Conservation (phyloP, 176 grass and related monocot species). For the Typha latifolia region DNA sequence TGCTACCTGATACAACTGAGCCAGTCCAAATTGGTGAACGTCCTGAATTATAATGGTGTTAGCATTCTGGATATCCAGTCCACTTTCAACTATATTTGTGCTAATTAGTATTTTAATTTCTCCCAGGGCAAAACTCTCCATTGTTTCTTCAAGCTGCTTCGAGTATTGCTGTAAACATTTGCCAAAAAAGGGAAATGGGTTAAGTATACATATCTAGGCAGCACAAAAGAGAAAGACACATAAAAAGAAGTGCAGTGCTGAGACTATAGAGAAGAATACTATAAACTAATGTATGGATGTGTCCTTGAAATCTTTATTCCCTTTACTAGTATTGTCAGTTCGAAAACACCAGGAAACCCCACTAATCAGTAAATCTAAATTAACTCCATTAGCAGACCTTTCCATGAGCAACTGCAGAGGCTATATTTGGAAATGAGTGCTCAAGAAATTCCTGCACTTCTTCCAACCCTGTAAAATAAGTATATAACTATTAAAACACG, state of each 20-base stretch:
- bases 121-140: constrained; percentile 67
- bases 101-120: constrained; percentile 80
- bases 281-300: too few species aligned
- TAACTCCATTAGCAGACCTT: constrained; percentile 44
- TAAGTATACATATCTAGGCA: background rate
- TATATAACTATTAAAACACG: constrained; percentile 26
- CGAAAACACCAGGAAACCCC: background rate
- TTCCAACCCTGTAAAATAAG: constrained; percentile 62
- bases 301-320: too few species aligned
- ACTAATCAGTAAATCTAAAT: constrained; percentile 12
- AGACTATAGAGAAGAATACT: too few species aligned
- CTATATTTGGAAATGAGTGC: constrained; percentile 45
- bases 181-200: constrained; percentile 1
- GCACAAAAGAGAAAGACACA: too few species aligned
- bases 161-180: constrained; percentile 47
- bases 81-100: constrained; percentile 97
- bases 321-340: too few species aligned
- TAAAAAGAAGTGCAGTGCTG: too few species aligned
- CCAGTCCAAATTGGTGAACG: constrained; percentile 78
- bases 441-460: constrained; percentile 70
- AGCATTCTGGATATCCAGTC: constrained; percentile 87
- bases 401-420: constrained; percentile 82
- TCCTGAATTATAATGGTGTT: constrained; percentile 89
- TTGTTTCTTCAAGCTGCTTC: constrained; percentile 59
- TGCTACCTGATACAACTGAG: constrained; percentile 83